These are phyloP conservation scores for Calonectria pteridis DNA, from an alignment of 2,329 filamentous ascomycete genomes.

Conservation along the genomic window DNA sequence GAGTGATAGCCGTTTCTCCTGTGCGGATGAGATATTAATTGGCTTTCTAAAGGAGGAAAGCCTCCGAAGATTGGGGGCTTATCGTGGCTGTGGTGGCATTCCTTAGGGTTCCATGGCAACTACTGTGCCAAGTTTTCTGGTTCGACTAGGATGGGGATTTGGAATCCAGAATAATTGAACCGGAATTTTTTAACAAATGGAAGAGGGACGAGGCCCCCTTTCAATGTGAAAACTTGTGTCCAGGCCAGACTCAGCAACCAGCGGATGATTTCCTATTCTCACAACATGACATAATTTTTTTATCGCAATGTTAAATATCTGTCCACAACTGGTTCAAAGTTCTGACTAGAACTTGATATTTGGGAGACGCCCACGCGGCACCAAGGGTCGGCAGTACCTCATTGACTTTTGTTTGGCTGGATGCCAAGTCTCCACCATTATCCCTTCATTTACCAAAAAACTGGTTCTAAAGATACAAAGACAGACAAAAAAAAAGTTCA, in stretches of 20 bases:
- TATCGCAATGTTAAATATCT: background rate
- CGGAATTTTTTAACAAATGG: background rate
- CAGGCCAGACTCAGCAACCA: background rate
- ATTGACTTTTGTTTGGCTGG: background rate
- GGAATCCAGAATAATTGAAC: background rate
- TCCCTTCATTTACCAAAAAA: background rate
- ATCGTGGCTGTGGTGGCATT: too few relatives aligned
- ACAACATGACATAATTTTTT: background rate
- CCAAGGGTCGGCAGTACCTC: accelerated
- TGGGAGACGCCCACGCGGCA: background rate
- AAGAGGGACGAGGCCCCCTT: background rate
- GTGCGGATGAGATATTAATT: too few relatives aligned
- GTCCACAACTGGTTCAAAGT: background rate
- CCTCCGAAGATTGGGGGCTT: too few relatives aligned
- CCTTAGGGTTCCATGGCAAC: too few relatives aligned
- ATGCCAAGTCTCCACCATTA: background rate
- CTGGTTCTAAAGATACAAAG: background rate
- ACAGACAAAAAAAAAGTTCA: background rate
- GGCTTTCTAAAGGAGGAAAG: too few relatives aligned
- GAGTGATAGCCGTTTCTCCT: too few relatives aligned
- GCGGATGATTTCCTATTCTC: background rate
- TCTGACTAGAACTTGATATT: background rate
- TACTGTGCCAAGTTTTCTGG: background rate
- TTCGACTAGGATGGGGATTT: background rate
- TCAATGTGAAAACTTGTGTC: background rate